Conservation (phyloP, 768 basidiomycete genomes). For the Porphyrellus cyaneotinctus region DNA sequence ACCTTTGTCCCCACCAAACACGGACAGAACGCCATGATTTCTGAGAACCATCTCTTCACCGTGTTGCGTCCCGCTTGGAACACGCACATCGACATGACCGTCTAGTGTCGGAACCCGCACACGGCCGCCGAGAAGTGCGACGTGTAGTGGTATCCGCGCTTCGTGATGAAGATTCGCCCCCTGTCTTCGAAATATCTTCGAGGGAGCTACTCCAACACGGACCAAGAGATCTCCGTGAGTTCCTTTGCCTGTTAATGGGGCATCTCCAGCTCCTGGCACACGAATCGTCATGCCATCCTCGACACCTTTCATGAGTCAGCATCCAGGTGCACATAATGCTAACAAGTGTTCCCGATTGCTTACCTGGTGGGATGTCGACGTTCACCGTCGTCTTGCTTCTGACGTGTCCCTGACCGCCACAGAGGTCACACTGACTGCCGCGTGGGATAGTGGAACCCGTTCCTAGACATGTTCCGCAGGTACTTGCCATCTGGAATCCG, state of each 20-base stretch:
- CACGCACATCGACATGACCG: constrained; percentile 90
- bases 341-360: constrained; percentile 28
- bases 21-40: constrained; percentile 72
- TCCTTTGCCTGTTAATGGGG: constrained; percentile 75
- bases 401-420: constrained; percentile 86
- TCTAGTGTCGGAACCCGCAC: constrained; percentile 93
- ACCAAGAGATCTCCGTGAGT: constrained; percentile 81
- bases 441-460: constrained; percentile 76
- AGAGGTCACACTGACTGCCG: constrained; percentile 71
- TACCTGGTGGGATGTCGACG: constrained; percentile 83
- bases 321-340: neutral
- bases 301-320: constrained; percentile 52
- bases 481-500: constrained; percentile 96
- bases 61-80: constrained; percentile 91
- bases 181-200: constrained; percentile 84
- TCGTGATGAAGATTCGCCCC: constrained; percentile 89
- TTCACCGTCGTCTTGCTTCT: constrained; percentile 71
- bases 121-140: constrained; percentile 88
- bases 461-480: constrained; percentile 80
- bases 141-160: constrained; percentile 85
- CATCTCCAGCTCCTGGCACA: constrained; percentile 78
- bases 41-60: constrained; percentile 96
- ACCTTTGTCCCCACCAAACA: constrained; percentile 60
- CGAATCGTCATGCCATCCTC: constrained; percentile 94
- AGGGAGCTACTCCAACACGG: constrained; percentile 77